These are phyloP conservation scores for Daldinia sp. DNA, from an alignment of 2,329 filamentous ascomycete species.

Conservation along the genomic window DNA sequence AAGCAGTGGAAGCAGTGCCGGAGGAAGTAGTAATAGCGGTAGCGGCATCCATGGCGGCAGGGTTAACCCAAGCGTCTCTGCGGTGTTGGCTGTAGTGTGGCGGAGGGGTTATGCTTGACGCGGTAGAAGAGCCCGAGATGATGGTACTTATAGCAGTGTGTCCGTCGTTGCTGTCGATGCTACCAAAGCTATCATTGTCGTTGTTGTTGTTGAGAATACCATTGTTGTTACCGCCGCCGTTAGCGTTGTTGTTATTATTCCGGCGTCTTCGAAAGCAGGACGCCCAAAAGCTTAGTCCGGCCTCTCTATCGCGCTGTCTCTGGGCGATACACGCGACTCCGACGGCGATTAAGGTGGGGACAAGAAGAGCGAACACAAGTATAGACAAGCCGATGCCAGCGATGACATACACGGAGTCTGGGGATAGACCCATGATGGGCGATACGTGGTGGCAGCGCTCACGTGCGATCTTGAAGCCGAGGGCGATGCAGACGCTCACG, in stretches of 20 bases:
- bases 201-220: background rate
- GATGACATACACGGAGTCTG: too few relatives aligned
- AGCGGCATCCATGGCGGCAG: too few relatives aligned
- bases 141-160: too few relatives aligned
- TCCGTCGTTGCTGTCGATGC: too few relatives aligned
- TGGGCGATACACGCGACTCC: background rate
- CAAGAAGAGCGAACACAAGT: background rate
- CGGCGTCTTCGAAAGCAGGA: too few relatives aligned
- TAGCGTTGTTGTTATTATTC: too few relatives aligned
- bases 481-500: background rate
- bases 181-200: background rate
- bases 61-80: background rate
- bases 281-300: too few relatives aligned
- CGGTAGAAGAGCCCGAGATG: too few relatives aligned
- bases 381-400: background rate
- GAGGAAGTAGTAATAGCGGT: too few relatives aligned
- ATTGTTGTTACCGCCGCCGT: too few relatives aligned
- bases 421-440: background rate
- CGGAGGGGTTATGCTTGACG: background rate
- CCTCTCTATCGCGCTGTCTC: background rate
- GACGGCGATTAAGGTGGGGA: background rate
- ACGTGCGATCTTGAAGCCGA: conserved; percentile 2
- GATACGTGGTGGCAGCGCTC: background rate
- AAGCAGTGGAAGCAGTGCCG: too few relatives aligned
- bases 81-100: background rate